Conservation (phyloP, 2,329 filamentous ascomycete genomes). For the Plenodomus tracheiphilus region DNA sequence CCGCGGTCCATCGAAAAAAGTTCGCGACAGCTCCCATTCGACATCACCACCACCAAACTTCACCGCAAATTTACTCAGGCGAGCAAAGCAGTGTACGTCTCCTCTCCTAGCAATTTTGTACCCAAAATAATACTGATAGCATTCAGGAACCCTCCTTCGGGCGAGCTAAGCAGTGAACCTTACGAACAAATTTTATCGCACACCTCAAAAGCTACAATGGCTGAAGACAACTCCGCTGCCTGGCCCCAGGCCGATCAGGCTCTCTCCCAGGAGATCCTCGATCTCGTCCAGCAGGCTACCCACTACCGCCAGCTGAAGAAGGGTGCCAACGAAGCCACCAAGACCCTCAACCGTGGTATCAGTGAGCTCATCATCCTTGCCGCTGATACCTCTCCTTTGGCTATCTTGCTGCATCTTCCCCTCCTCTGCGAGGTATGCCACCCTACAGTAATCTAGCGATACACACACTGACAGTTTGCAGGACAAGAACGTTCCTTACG, state of each 20-base stretch:
- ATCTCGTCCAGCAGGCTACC: constrained; percentile 39
- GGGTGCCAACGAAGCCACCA: constrained; percentile 68
- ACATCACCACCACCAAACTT: constrained; percentile 12
- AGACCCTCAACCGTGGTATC: constrained; percentile 88
- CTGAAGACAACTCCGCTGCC: constrained; percentile 37
- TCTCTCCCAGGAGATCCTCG: constrained; percentile 50
- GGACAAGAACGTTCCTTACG: constrained; percentile 70
- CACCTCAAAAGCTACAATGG: constrained; percentile 19
- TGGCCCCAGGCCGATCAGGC: constrained; percentile 53
- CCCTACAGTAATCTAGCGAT: not conserved
- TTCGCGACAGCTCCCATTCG: not conserved
- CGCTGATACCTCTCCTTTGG: constrained; percentile 83
- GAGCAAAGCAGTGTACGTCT: constrained; percentile 41
- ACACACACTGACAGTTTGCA: not conserved
- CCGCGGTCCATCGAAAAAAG: constrained; percentile 8
- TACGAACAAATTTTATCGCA: constrained; percentile 6
- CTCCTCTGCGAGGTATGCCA: constrained; percentile 71
- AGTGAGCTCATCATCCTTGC: constrained; percentile 81
- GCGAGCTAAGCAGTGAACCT: constrained; percentile 44
- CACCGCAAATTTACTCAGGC: constrained; percentile 18
- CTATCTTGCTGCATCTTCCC: constrained; percentile 70
- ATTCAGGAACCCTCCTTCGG: constrained; percentile 32
- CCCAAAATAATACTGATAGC: not conserved
- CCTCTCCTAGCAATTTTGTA: not conserved
- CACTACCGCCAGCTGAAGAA: constrained; percentile 41